These are phyloP conservation scores for Epichloe sibirici DNA, from an alignment of 2,329 filamentous ascomycete genomes.

Conservation along the genomic window DNA sequence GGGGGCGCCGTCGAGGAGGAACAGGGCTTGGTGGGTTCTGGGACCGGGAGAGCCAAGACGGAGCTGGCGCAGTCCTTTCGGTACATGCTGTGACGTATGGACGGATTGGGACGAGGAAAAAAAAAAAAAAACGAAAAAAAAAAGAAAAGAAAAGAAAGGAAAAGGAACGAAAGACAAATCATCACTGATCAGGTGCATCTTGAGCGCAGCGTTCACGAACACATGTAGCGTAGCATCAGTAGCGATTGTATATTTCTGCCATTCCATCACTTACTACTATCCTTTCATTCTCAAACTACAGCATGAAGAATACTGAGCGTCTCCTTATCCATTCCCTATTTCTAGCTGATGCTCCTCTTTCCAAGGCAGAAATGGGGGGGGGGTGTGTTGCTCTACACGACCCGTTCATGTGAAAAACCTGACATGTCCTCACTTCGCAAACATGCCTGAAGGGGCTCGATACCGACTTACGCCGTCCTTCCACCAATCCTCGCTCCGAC, in stretches of 20 bases:
- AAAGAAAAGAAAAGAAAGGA: background rate
- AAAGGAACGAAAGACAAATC: too few relatives aligned
- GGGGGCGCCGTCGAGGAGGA: conserved; percentile 24
- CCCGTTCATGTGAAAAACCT: background rate
- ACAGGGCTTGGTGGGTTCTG: conserved; percentile 21
- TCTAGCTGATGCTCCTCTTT: background rate
- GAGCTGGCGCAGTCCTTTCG: conserved; percentile 23
- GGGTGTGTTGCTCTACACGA: background rate
- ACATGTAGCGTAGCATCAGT: too few relatives aligned
- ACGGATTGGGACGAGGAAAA: background rate
- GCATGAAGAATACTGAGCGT: too few relatives aligned
- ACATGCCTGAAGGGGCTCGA: conserved; percentile 7
- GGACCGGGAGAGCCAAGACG: conserved; percentile 13
- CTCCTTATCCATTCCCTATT: background rate
- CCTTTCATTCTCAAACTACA: too few relatives aligned
- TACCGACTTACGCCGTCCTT: conserved; percentile 21
- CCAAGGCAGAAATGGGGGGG: background rate
- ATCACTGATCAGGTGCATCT: too few relatives aligned
- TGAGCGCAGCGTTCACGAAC: too few relatives aligned
- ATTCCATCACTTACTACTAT: too few relatives aligned
- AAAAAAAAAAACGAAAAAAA: too few relatives aligned
- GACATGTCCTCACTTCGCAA: background rate
- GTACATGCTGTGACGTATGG: conserved; percentile 30
- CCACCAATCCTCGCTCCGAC: conserved; percentile 22
- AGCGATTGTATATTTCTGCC: too few relatives aligned